phyloP scores from a whole-genome alignment of 495 filamentous ascomycete genomes.

The Cercophora sp. region DNA sequence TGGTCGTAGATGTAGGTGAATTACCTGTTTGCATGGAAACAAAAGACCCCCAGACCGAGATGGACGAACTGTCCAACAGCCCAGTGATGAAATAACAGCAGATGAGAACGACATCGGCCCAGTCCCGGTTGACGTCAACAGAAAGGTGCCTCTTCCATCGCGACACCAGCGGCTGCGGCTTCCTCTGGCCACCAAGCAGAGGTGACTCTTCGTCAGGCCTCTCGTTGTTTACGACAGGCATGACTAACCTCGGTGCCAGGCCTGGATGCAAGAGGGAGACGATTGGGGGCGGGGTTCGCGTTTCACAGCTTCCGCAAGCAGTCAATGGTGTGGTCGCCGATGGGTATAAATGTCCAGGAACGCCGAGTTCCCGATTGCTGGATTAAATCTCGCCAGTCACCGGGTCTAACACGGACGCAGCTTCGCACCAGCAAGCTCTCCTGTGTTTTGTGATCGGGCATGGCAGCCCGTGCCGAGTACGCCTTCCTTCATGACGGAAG shows the following conservation, averaged over 20 bases:
- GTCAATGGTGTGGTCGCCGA: too few species aligned
- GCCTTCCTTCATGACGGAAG: too few species aligned
- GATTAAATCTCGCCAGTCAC: neutral
- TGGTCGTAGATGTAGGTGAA: neutral
- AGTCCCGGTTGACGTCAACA: conserved; percentile 47
- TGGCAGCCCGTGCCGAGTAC: too few species aligned
- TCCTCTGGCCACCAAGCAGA: conserved; percentile 26
- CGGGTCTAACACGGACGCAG: neutral
- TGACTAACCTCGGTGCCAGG: too few species aligned
- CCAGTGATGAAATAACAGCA: conserved; percentile 70
- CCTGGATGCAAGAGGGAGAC: too few species aligned
- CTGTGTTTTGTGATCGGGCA: neutral
- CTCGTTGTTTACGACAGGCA: neutral
- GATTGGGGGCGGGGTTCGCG: too few species aligned
- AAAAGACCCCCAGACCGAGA: conserved; percentile 71
- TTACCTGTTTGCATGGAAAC: conserved; percentile 74
- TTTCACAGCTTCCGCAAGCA: too few species aligned
- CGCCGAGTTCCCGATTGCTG: too few species aligned
- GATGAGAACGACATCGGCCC: conserved; percentile 60
- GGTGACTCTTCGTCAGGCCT: conserved; percentile 37
- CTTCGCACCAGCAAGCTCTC: neutral
- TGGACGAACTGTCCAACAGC: conserved; percentile 65
- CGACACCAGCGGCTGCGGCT: conserved; percentile 9
- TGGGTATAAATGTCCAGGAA: conserved; percentile 6
- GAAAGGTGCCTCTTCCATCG: conserved; percentile 41